phyloP scores from a whole-genome alignment of 73 alveolate genomes.

The Tetrahymena elliotti region DNA sequence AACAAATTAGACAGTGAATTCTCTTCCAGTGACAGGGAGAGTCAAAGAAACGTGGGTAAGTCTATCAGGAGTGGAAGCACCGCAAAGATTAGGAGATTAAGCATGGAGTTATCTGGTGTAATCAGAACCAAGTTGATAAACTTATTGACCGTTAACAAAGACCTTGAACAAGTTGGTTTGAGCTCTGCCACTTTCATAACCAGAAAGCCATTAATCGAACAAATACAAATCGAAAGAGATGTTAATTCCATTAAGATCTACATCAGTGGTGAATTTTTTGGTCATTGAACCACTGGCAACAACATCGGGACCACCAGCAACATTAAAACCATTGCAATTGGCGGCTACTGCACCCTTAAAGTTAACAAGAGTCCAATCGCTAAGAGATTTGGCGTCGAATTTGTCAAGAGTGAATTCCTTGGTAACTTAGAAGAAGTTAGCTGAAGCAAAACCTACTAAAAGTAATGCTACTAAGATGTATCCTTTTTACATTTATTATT shows the following conservation, averaged over 20 bases:
- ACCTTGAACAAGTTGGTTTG: neutral
- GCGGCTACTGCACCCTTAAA: neutral
- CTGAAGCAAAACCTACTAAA: neutral
- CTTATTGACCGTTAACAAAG: neutral
- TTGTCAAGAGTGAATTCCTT: neutral
- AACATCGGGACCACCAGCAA: neutral
- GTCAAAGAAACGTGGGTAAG: neutral
- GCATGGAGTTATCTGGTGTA: neutral
- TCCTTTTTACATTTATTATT: neutral
- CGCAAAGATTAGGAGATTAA: neutral
- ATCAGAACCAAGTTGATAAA: neutral
- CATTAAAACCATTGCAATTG: neutral
- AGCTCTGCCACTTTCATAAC: neutral
- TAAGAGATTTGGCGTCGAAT: neutral
- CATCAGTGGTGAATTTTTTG: neutral
- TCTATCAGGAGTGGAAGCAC: neutral
- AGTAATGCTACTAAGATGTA: neutral
- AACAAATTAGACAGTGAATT: neutral
- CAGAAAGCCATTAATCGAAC: neutral
- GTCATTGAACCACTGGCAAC: neutral
- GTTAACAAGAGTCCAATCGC: neutral
- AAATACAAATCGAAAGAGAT: neutral
- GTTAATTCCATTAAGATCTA: neutral
- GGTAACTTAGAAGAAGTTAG: neutral
- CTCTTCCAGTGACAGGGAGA: neutral